Evolutionary conservation across 2,329 filamentous ascomycete species (phyloP).

Genomic region (Incumbomyces delicatus): DNA sequence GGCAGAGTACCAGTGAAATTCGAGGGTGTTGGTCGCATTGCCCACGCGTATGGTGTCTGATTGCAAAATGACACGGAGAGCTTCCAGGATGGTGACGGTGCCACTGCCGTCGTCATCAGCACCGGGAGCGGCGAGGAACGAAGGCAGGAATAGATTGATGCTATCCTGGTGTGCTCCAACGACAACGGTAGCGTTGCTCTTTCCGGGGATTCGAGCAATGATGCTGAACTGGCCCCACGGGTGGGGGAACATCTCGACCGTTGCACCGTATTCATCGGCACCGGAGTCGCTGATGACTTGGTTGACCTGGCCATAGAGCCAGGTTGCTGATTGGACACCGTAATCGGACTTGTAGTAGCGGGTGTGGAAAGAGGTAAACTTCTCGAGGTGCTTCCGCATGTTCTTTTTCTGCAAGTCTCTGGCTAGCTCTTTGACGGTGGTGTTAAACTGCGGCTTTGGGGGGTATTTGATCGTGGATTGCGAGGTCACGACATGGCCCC

Average conservation of each 20-base stretch:
- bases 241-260: conserved; percentile 66
- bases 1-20: conserved; percentile 94
- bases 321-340: conserved; percentile 75
- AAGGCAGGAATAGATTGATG: conserved; percentile 84
- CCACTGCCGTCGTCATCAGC: conserved; percentile 94
- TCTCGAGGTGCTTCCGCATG: conserved; percentile 69
- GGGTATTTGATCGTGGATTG: conserved; percentile 51
- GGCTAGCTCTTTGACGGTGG: conserved; percentile 58
- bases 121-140: conserved; percentile 72
- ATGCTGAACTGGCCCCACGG: conserved; percentile 83
- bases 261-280: conserved; percentile 56
- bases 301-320: conserved; percentile 69
- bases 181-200: conserved; percentile 73
- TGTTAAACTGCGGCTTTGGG: conserved; percentile 52
- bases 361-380: conserved; percentile 51
- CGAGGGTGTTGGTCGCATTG: conserved; percentile 71
- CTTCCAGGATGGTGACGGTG: conserved; percentile 89
- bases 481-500: conserved; percentile 31
- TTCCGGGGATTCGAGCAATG: conserved; percentile 82
- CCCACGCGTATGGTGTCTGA: conserved; percentile 61
- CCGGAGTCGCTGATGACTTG: conserved; percentile 61
- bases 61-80: conserved; percentile 68
- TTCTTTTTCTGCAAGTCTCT: conserved; percentile 61
- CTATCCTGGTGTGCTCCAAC: conserved; percentile 92
- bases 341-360: conserved; percentile 51